These are phyloP conservation scores for Cyberlindnera nakhonratchasimensis DNA, from an alignment of 805 yeast genomes.

Conservation along the genomic window DNA sequence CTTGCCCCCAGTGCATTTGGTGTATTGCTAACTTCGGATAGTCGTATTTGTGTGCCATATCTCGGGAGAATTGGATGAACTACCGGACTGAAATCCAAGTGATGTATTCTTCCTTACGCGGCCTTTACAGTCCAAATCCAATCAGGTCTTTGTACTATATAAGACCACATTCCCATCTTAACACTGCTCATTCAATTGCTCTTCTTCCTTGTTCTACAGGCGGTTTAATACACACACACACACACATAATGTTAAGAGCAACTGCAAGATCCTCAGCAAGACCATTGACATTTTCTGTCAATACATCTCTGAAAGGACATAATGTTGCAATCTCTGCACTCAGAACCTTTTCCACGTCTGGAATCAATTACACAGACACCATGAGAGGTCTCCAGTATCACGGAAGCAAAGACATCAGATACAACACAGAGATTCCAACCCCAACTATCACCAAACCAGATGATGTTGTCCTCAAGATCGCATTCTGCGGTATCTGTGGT, in stretches of 20 bases:
- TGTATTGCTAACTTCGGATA: too few relatives aligned
- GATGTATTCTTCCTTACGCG: too few relatives aligned
- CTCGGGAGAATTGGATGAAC: too few relatives aligned
- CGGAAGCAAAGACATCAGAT: slow-evolving; percentile 37
- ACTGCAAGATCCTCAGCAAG: neutral
- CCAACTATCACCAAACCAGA: slow-evolving; percentile 37
- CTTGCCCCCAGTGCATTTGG: too few relatives aligned
- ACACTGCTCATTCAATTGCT: too few relatives aligned
- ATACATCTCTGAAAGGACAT: neutral
- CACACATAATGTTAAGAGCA: neutral
- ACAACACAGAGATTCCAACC: slow-evolving; percentile 31
- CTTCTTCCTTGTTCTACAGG: too few relatives aligned
- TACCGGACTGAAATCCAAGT: too few relatives aligned
- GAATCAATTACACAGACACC: neutral
- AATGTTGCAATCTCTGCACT: neutral
- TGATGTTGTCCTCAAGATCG: slow-evolving; percentile 42
- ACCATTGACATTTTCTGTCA: slow-evolving; percentile 1
- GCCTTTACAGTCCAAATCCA: too few relatives aligned
- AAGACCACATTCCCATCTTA: too few relatives aligned
- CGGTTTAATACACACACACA: too few relatives aligned
- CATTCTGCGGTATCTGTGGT: slow-evolving; percentile 58
- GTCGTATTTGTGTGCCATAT: too few relatives aligned
- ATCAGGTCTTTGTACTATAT: too few relatives aligned
- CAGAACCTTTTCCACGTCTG: neutral
- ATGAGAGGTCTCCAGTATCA: slow-evolving; percentile 35